Conservation (phyloP, 805 yeast genomes). For the Saturnispora silvae region DNA sequence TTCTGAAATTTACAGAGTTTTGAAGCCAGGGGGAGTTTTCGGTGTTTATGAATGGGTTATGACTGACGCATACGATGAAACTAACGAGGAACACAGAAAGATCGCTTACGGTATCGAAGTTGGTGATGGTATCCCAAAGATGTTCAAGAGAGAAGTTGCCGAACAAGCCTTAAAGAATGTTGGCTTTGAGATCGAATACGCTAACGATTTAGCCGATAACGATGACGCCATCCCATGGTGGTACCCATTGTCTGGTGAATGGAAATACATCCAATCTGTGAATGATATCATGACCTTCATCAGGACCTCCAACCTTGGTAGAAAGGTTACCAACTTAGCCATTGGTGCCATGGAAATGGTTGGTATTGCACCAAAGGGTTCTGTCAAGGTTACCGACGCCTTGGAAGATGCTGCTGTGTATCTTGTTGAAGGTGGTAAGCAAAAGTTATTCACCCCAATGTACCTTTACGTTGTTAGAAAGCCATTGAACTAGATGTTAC, state of each 20-base stretch:
- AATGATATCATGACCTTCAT: constrained; percentile 73
- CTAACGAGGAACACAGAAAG: constrained; percentile 79
- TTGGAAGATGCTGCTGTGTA: constrained; percentile 96
- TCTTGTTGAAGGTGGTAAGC: constrained; percentile 85
- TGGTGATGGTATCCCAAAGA: constrained; percentile 98
- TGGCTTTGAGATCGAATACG: constrained; percentile 74
- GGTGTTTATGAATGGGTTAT: constrained; percentile 99
- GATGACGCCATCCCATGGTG: constrained; percentile 93
- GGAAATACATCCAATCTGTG: constrained; percentile 73
- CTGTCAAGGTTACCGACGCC: constrained; percentile 80
- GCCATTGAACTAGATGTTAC: constrained; percentile 36
- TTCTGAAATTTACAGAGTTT: constrained; percentile 83
- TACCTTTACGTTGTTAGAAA: constrained; percentile 84
- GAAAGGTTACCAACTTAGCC: constrained; percentile 70
- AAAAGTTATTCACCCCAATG: constrained; percentile 94
- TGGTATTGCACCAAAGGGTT: constrained; percentile 89
- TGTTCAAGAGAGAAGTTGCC: constrained; percentile 81
- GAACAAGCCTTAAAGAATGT: constrained; percentile 73
- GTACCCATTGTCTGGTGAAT: constrained; percentile 91
- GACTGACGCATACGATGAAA: constrained; percentile 88
- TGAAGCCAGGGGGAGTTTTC: constrained; percentile 95
- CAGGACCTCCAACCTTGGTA: constrained; percentile 83
- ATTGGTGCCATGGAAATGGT: constrained; percentile 76
- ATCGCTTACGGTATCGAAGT: constrained; percentile 95
- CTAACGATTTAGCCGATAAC: constrained; percentile 72